Percentiles rank a stretch among this genome's conserved stretches.
phyloP scores from a whole-genome alignment of 495 filamentous ascomycete species.

The Tirmania nivea region DNA sequence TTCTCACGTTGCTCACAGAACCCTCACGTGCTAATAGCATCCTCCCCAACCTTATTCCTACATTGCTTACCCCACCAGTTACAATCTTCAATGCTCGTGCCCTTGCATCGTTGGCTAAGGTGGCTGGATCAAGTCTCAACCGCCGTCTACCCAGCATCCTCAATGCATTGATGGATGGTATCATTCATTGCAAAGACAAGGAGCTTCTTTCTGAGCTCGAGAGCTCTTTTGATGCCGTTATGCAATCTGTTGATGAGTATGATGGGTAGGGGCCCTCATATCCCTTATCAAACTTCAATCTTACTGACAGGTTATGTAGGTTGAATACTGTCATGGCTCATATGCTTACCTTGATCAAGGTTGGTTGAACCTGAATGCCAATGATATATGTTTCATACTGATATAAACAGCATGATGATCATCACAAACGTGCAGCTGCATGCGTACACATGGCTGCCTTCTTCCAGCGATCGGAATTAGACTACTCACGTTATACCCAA shows the following conservation, averaged over 20 bases:
- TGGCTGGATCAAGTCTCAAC: slow-evolving; percentile 73
- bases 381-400: too few species aligned
- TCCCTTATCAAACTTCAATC: not conserved
- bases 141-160: slow-evolving; percentile 70
- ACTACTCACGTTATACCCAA: slow-evolving; percentile 84
- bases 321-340: slow-evolving; percentile 88
- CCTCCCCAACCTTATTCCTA: slow-evolving; percentile 84
- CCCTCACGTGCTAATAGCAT: slow-evolving; percentile 88
- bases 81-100: slow-evolving; percentile 85
- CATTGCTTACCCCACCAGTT: slow-evolving; percentile 72
- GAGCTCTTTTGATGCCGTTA: slow-evolving; percentile 60
- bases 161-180: slow-evolving; percentile 81
- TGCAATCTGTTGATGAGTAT: slow-evolving; percentile 83
- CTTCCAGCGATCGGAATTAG: slow-evolving; percentile 58
- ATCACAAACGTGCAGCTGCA: slow-evolving; percentile 55
- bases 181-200: slow-evolving; percentile 55
- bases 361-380: too few species aligned
- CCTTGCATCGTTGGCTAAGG: slow-evolving; percentile 73
- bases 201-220: slow-evolving; percentile 53
- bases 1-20: slow-evolving; percentile 83
- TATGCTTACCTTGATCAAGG: slow-evolving; percentile 59
- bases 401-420: slow-evolving; percentile 45
- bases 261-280: slow-evolving; percentile 33
- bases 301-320: not conserved
- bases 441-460: slow-evolving; percentile 68